Conservation (phyloP, 169 alveolate genomes). For the Besnoitia besnoiti region DNA sequence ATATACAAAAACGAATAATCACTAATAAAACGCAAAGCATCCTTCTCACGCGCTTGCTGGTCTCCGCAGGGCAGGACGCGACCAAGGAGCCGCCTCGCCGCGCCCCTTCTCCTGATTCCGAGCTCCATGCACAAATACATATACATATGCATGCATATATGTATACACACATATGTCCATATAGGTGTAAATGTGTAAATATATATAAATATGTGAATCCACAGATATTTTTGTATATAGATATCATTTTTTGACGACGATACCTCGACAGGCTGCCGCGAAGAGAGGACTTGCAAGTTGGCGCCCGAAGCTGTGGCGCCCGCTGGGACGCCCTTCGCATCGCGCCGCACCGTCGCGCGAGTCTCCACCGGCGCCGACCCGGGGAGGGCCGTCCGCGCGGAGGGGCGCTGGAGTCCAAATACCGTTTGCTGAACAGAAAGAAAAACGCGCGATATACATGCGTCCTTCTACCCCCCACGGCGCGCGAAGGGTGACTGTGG, state of each 20-base stretch:
- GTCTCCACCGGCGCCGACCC: background rate
- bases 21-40: too few species aligned
- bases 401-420: background rate
- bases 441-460: too few species aligned
- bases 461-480: too few species aligned
- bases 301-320: background rate
- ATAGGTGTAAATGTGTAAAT: background rate
- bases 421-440: background rate
- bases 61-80: too few species aligned
- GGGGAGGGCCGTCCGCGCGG: background rate
- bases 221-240: background rate
- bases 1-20: too few species aligned
- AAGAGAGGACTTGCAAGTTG: background rate
- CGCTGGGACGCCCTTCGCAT: conserved; percentile 2
- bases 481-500: too few species aligned
- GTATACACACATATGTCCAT: background rate
- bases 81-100: too few species aligned
- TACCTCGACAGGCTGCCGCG: background rate
- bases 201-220: background rate
- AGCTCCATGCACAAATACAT: background rate
- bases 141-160: background rate
- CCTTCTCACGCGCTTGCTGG: too few species aligned
- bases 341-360: background rate
- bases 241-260: too few species aligned
- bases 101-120: too few species aligned